Evolutionary conservation across 306 rosid genomes (phyloP), one percentile per base, ranked within the genome.

Genomic region (Lathyrus sativus): DNA sequence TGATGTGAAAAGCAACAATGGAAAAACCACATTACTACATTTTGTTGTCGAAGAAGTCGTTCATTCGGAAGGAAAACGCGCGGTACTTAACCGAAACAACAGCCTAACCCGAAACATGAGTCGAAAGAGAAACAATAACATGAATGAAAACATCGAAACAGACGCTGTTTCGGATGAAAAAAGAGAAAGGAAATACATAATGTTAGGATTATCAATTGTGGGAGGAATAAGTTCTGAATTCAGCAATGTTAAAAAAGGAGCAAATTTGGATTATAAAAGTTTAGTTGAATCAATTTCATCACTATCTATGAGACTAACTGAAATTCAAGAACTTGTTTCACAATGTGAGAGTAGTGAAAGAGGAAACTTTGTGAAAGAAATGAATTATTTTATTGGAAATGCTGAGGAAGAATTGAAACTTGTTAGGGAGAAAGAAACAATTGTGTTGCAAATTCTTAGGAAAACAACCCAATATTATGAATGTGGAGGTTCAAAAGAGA

Each of bases 21-120:
- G 99, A 10, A 87, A 87, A 72, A 88, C 99, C n/a, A 90, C 96
- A 45, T 79, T 90, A 55, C 99, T 95, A 49, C 95, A 84, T 62
- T 95, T 95, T 59, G 96, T 95, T 24, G 96, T 95, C 15, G 90
- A 90, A 74, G 97, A 90, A 85, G 99, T 90, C 11, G 88, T 95
- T 49, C 79, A 91, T 28, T 85, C 92, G 0, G 99, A 95, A 74
- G 99, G 99, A 49, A 95, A 87, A 70, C 87, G 85, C 5, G 91
- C 89, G 11, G 91, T 72, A 22, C 70, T 88, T 43, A 90, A 73
- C 83, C 78, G 85, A 14, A 75, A 79, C 38, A 49, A 45, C 39
- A 85, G 84, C 79, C 38, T 85, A 76, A 84, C 61, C 56, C 89
- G 87, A 18, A 76, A 76, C 51, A 62, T 56, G 13, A 83, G 87